Conservation (phyloP, 768 basidiomycete genomes). For the Xerocomus potaroensis region DNA sequence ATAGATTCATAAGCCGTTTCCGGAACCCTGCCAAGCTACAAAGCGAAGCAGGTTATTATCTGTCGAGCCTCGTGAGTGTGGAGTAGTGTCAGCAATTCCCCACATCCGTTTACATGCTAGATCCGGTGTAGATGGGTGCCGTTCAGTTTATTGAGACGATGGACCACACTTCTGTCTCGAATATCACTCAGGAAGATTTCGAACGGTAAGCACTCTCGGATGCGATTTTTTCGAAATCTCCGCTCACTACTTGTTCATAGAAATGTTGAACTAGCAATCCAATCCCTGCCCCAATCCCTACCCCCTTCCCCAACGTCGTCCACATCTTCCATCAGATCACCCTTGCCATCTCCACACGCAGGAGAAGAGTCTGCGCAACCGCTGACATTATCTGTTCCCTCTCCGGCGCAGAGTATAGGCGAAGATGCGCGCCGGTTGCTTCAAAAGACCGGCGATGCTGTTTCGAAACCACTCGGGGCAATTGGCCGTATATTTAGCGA, state of each 20-base stretch:
- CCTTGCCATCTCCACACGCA: constrained; percentile 46
- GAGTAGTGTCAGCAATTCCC: background rate
- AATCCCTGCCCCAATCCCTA: constrained; percentile 36
- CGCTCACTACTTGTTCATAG: constrained; percentile 22
- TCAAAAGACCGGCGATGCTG: constrained; percentile 86
- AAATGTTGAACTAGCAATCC: constrained; percentile 61
- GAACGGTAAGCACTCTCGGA: constrained; percentile 52
- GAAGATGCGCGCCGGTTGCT: constrained; percentile 80
- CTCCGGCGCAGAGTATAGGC: constrained; percentile 29
- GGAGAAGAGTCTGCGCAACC: constrained; percentile 90
- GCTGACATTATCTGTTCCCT: constrained; percentile 56
- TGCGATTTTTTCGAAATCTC: background rate
- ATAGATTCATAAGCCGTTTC: constrained; percentile 93
- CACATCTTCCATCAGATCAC: constrained; percentile 30
- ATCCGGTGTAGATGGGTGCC: constrained; percentile 72
- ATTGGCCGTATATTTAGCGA: constrained; percentile 86
- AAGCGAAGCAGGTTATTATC: constrained; percentile 95
- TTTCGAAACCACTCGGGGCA: constrained; percentile 87
- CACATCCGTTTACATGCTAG: constrained; percentile 4
- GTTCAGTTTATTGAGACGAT: constrained; percentile 98
- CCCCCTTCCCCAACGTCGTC: constrained; percentile 31
- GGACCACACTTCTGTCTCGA: constrained; percentile 93
- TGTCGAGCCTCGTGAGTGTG: constrained; percentile 80
- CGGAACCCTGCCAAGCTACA: constrained; percentile 85
- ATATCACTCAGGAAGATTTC: constrained; percentile 91